Evolutionary conservation across 202 grass and related monocot genomes (phyloP), one percentile per base, ranked within the genome.

Genomic region (Sporobolus alterniflorus): DNA sequence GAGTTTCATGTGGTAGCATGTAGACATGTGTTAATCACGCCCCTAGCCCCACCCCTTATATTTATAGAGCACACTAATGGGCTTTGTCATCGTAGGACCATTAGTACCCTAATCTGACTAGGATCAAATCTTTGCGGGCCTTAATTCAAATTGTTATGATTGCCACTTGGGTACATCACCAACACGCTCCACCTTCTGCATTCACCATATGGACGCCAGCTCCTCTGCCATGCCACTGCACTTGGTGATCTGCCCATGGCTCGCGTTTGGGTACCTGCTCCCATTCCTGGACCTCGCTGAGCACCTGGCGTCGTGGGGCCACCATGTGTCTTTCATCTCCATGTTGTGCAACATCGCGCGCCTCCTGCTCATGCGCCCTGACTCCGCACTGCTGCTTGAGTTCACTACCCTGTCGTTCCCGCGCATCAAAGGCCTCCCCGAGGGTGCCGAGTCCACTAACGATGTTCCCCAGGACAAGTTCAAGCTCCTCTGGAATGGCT

Each of bases 211-310:
- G 84, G 34, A 24, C 18, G 40, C 29, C 64, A 15, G 17, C 42
- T 60, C 34, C 16, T 64, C 55, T 1, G 11, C 25, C 36, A 39
- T 6, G 26, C 57, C 13, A 25, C 36, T 88, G 48, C 77, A 83
- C 61, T 20, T 93, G 29, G 91, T 79, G 2, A 11, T 87, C 79
- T 84, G 55, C 71, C 84, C 90, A 22, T 93, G 84, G 87, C 83
- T 90, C 11, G 79, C 91, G 31, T 84, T 93, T 21, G 73, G 80
- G 49, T 80, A 93, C 73, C 24, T 87, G 26, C 65, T 87, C 7
- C 81, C 88, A 17, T 82, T 32, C 77, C 63, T 88, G 32, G 71
- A 88, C 41, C 84, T 90, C 81, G 80, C 84, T 10, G 71, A 85
- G 79, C 64, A 56, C 4, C 32, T 93, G 43, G 80, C 84, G 17